Evolutionary conservation across 345 rosid species (phyloP).

Genomic region (Brassica incana): DNA sequence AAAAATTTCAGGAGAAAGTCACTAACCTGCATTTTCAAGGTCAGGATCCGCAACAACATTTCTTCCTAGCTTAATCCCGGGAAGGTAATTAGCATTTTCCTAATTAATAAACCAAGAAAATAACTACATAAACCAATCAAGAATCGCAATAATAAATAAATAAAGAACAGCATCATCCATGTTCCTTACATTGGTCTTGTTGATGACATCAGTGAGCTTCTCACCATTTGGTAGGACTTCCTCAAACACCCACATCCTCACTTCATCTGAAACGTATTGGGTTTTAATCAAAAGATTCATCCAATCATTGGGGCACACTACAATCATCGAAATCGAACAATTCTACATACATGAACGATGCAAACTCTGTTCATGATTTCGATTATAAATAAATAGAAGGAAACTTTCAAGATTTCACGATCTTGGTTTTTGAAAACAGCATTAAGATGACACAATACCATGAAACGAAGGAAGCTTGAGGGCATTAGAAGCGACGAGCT

Average conservation of each 20-base stretch:
- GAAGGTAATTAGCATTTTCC: constrained; percentile 93
- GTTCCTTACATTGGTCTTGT: constrained; percentile 67
- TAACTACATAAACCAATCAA: neutral
- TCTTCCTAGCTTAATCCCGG: constrained; percentile 84
- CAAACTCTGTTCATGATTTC: neutral
- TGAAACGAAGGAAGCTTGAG: constrained; percentile 70
- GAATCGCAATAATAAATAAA: neutral
- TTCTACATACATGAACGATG: neutral
- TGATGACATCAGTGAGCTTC: constrained; percentile 86
- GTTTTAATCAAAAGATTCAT: neutral
- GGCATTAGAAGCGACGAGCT: constrained; percentile 89
- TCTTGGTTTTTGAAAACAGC: neutral
- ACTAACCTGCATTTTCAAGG: constrained; percentile 78
- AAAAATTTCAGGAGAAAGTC: neutral
- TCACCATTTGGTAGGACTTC: constrained; percentile 83
- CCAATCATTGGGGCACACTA: neutral
- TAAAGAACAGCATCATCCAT: neutral
- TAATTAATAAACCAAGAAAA: constrained; percentile 22
- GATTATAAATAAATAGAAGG: neutral
- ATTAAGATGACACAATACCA: constrained; percentile 42
- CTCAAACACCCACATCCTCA: constrained; percentile 97
- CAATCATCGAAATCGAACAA: neutral
- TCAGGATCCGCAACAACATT: constrained; percentile 87
- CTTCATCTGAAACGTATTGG: constrained; percentile 66
- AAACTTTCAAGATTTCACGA: neutral